A percentile compares a stretch with the other conserved stretches of the same genome.
phyloP scores from a whole-genome alignment of 129 eudicot species.

The Centrapalus pauciflorus region DNA sequence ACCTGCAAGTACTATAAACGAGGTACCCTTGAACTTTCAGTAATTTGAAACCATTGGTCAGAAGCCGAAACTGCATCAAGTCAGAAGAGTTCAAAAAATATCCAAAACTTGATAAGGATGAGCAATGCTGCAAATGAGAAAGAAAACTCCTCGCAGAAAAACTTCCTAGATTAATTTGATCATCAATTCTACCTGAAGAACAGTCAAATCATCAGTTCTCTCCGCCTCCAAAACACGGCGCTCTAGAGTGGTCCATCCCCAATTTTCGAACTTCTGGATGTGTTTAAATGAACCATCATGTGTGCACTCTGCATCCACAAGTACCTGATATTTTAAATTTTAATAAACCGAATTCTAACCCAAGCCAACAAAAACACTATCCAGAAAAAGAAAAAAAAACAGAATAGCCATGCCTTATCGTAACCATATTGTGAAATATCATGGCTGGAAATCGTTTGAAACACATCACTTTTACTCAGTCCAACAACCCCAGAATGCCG shows the following conservation, averaged over 20 bases:
- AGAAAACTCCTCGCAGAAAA: not conserved
- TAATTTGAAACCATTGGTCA: conserved; percentile 79
- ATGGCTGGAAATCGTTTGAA: conserved; percentile 17
- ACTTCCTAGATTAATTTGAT: not conserved
- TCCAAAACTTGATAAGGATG: not conserved
- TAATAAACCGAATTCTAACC: conserved; percentile 15
- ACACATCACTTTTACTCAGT: conserved; percentile 46
- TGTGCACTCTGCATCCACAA: conserved; percentile 99
- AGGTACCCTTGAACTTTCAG: conserved; percentile 80
- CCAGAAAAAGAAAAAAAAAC: not conserved
- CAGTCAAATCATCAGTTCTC: conserved; percentile 69
- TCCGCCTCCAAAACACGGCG: conserved; percentile 80
- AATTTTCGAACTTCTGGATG: conserved; percentile 86
- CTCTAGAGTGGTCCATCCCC: conserved; percentile 85
- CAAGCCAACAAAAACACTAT: not conserved
- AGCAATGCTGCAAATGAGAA: not conserved
- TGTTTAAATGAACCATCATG: conserved; percentile 96
- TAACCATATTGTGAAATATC: conserved; percentile 59
- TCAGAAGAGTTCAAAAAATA: not conserved
- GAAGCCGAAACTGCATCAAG: conserved; percentile 64
- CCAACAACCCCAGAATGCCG: conserved; percentile 84
- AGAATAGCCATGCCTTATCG: conserved; percentile 56
- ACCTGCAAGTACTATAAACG: conserved; percentile 99
- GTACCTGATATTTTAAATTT: conserved; percentile 55
- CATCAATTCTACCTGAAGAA: conserved; percentile 55